These are phyloP conservation scores for Gigaspora rosea DNA, from an alignment of 192 early-diverging fungal species.

Conservation along the genomic window DNA sequence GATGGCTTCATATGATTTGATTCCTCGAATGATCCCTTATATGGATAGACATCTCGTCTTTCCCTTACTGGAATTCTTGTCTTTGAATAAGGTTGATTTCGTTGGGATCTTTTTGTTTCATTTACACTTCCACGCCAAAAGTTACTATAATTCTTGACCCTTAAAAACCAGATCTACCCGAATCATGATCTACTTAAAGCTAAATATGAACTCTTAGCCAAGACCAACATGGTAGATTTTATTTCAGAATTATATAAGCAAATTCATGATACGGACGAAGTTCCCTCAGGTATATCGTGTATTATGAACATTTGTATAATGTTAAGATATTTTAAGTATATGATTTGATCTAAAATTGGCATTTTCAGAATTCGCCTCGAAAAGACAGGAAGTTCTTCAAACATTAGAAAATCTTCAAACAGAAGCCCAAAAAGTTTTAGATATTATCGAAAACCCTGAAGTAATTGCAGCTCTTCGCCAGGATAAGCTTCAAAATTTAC, in stretches of 20 bases:
- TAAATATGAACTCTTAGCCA: constrained; percentile 83
- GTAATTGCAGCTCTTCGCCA: constrained; percentile 87
- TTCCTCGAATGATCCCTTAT: constrained; percentile 77
- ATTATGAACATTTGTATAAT: neutral
- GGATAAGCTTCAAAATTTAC: constrained; percentile 92
- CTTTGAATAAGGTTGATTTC: constrained; percentile 65
- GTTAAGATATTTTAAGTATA: neutral
- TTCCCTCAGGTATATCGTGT: constrained; percentile 63
- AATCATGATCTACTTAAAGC: constrained; percentile 77
- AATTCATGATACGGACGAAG: constrained; percentile 73
- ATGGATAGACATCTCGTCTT: constrained; percentile 93
- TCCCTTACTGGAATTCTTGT: constrained; percentile 88
- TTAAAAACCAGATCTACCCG: constrained; percentile 61
- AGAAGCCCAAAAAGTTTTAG: constrained; percentile 80
- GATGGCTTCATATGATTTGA: constrained; percentile 75
- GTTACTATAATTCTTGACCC: no score
- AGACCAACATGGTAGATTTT: constrained; percentile 96
- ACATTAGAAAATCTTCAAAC: constrained; percentile 74
- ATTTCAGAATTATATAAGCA: constrained; percentile 81
- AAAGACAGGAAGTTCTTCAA: constrained; percentile 74
- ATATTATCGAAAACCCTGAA: constrained; percentile 89
- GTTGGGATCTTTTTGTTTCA: no score
- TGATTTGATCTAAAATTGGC: neutral
- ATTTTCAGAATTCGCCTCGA: constrained; percentile 61
- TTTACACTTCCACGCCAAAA: no score